Evolutionary conservation across 2,329 filamentous ascomycete species (phyloP).

Genomic region (Sporothrix euskadiensis): DNA sequence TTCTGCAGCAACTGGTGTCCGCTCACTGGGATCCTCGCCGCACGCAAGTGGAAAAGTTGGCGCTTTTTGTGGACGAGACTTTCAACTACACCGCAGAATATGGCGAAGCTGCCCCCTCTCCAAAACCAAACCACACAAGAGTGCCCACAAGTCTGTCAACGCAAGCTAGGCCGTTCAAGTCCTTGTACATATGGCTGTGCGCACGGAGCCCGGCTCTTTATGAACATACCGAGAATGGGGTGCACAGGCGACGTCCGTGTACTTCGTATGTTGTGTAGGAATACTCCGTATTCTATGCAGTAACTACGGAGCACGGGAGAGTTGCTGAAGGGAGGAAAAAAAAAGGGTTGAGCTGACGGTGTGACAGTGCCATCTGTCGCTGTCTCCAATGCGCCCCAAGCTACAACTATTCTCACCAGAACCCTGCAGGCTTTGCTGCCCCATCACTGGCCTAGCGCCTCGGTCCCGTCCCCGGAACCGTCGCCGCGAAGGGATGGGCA

Average conservation of each 20-base stretch:
- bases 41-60: background rate
- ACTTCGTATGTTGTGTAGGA: background rate
- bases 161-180: background rate
- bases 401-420: conserved; percentile 1
- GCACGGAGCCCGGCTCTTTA: background rate
- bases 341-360: background rate
- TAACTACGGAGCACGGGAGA: background rate
- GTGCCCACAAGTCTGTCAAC: background rate
- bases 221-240: background rate
- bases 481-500: conserved; percentile 26
- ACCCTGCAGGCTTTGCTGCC: conserved; percentile 9
- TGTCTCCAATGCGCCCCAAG: background rate
- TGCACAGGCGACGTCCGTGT: background rate
- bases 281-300: too few species aligned
- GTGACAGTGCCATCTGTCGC: background rate
- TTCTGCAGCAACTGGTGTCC: background rate
- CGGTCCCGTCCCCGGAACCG: conserved; percentile 25
- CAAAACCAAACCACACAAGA: background rate
- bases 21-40: background rate
- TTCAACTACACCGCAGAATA: background rate
- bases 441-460: conserved; percentile 17
- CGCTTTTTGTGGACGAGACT: background rate
- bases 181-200: background rate
- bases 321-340: background rate
- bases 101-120: background rate